These are phyloP conservation scores for Neofusicoccum ribis DNA, from an alignment of 2,329 filamentous ascomycete species.

Conservation along the genomic window DNA sequence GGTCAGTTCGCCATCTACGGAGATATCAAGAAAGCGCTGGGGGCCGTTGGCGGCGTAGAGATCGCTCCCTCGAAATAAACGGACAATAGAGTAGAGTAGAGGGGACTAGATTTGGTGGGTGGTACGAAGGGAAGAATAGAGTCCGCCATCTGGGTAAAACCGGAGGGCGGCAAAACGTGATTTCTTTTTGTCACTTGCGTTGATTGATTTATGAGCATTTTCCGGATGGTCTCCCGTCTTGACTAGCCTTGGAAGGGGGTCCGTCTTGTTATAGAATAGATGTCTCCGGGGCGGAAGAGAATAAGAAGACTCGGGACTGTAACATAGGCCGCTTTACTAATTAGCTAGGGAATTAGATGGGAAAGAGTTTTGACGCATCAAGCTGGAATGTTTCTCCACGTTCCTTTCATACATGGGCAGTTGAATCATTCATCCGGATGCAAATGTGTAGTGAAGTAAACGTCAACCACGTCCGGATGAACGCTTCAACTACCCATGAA, in stretches of 20 bases:
- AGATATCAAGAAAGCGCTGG: constrained; percentile 63
- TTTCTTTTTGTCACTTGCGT: constrained; percentile 10
- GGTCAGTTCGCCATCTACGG: constrained; percentile 87
- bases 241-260: constrained; percentile 15
- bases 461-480: too few species aligned
- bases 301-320: constrained; percentile 7
- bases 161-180: constrained; percentile 3
- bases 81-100: neutral
- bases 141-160: neutral
- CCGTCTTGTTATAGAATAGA: constrained; percentile 19
- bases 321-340: constrained; percentile 15
- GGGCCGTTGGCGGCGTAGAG: constrained; percentile 18
- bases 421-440: too few species aligned
- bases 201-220: constrained; percentile 17
- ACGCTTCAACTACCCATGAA: neutral
- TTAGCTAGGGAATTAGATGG: constrained; percentile 15
- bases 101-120: neutral
- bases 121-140: constrained; percentile 2
- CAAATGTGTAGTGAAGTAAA: too few species aligned
- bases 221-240: constrained; percentile 4
- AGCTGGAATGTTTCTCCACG: neutral
- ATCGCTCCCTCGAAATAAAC: constrained; percentile 5
- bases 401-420: neutral
- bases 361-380: constrained; percentile 1
- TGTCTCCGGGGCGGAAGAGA: neutral